Percentiles rank a stretch among this genome's conserved stretches.
These are phyloP conservation scores for Peltaster fructicola DNA, from an alignment of 2,329 filamentous ascomycete species.

Conservation along the genomic window DNA sequence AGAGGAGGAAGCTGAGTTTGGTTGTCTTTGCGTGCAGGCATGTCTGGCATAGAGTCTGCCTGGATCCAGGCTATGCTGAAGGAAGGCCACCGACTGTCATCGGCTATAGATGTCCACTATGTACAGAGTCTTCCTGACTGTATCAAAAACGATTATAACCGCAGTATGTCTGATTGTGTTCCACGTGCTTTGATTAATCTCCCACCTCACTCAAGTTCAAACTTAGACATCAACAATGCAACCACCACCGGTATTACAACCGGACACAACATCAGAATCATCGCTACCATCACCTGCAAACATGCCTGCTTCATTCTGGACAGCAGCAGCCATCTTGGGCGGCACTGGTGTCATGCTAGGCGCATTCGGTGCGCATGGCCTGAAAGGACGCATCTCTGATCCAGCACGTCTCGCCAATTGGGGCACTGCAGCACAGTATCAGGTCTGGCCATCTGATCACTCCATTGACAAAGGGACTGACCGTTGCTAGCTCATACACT, in stretches of 20 bases:
- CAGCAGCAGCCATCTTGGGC: constrained; percentile 43
- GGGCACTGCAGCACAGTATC: constrained; percentile 49
- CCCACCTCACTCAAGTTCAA: no score
- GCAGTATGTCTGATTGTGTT: no score
- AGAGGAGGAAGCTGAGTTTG: constrained; percentile 28
- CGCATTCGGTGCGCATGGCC: constrained; percentile 50
- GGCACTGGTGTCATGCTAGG: constrained; percentile 43
- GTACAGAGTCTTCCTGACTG: no score
- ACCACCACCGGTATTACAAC: no score
- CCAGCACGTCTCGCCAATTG: constrained; percentile 42
- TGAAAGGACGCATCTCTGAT: constrained; percentile 43
- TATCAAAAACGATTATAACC: no score
- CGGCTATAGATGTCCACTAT: constrained; percentile 18
- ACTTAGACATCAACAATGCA: no score
- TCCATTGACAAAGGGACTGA: background rate
- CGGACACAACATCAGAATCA: no score
- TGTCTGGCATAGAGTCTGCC: constrained; percentile 50
- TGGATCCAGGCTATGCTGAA: constrained; percentile 30
- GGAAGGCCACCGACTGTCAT: constrained; percentile 3
- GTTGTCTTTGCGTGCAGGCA: constrained; percentile 55
- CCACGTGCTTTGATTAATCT: no score
- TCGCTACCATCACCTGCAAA: constrained; percentile 1
- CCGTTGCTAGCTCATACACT: constrained; percentile 39
- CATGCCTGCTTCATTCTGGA: constrained; percentile 31
- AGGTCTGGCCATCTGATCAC: constrained; percentile 26